A percentile compares a stretch with the other conserved stretches of the same genome.
Conservation (phyloP, 768 basidiomycete genomes). For the Leccinum broughii region DNA sequence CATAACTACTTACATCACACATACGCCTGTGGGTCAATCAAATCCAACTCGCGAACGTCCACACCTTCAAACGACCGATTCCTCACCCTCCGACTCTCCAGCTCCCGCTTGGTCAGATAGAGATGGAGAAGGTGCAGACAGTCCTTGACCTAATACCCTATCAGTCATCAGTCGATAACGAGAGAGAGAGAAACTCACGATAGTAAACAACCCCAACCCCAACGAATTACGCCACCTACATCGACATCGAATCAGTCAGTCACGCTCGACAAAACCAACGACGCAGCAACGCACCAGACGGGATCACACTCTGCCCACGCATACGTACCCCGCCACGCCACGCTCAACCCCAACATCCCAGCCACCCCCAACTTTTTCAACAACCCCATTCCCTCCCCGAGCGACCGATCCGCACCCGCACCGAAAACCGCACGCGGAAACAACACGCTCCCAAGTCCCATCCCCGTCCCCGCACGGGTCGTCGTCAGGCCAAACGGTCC, state of each 20-base stretch:
- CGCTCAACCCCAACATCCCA: slow-evolving; percentile 41
- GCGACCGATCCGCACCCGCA: slow-evolving; percentile 9
- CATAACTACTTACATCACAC: slow-evolving; percentile 4
- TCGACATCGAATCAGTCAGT: neutral
- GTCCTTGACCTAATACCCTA: slow-evolving; percentile 56
- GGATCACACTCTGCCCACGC: slow-evolving; percentile 72
- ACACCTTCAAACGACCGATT: slow-evolving; percentile 72
- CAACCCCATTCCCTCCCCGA: slow-evolving; percentile 15
- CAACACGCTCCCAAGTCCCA: slow-evolving; percentile 1
- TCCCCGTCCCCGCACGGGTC: slow-evolving; percentile 5
- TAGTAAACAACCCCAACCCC: slow-evolving; percentile 66
- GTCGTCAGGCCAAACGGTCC: slow-evolving; percentile 22
- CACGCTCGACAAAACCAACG: neutral
- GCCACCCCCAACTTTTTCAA: slow-evolving; percentile 29
- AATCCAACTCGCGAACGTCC: slow-evolving; percentile 65
- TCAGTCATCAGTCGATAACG: neutral
- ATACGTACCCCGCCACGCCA: slow-evolving; percentile 55
- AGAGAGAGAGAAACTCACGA: slow-evolving; percentile 41
- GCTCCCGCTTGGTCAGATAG: slow-evolving; percentile 68
- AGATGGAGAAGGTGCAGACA: slow-evolving; percentile 66
- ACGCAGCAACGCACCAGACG: slow-evolving; percentile 51
- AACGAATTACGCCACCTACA: slow-evolving; percentile 65
- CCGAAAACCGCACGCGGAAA: slow-evolving; percentile 23
- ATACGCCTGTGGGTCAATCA: slow-evolving; percentile 43
- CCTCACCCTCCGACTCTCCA: slow-evolving; percentile 67